phyloP scores from a whole-genome alignment of 306 rosid genomes.

The Malus orientalis region DNA sequence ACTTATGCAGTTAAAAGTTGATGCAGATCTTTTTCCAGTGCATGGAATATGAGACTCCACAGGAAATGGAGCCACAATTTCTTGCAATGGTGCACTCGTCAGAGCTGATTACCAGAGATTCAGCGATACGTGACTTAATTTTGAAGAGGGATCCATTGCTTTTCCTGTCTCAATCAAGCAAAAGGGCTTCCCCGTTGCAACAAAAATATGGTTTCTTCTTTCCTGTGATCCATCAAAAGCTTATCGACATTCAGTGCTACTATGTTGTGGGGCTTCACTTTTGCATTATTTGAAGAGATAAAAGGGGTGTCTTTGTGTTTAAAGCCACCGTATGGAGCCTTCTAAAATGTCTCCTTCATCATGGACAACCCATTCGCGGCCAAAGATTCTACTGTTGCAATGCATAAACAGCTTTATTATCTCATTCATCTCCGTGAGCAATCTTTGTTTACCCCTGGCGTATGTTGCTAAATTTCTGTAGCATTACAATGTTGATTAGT shows the following conservation, averaged over 20 bases:
- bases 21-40: neutral
- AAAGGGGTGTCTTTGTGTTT: neutral
- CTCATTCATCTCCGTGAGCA: neutral
- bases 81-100: neutral
- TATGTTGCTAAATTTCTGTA: neutral
- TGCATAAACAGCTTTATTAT: neutral
- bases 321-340: neutral
- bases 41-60: neutral
- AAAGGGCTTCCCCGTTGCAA: neutral
- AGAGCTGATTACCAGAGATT: neutral
- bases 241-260: neutral
- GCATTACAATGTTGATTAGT: neutral
- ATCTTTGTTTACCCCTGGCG: neutral
- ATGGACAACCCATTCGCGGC: neutral
- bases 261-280: neutral
- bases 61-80: neutral
- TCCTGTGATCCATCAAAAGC: neutral
- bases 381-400: neutral
- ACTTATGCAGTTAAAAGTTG: neutral
- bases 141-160: neutral
- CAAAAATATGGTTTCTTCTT: neutral
- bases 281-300: neutral
- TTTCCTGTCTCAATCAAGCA: neutral
- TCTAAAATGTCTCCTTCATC: conserved; percentile 3
- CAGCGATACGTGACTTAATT: neutral